Percentiles rank a stretch among this genome's conserved stretches.
Conservation (phyloP, 805 yeast species). For the Zygotorulaspora florentina region DNA sequence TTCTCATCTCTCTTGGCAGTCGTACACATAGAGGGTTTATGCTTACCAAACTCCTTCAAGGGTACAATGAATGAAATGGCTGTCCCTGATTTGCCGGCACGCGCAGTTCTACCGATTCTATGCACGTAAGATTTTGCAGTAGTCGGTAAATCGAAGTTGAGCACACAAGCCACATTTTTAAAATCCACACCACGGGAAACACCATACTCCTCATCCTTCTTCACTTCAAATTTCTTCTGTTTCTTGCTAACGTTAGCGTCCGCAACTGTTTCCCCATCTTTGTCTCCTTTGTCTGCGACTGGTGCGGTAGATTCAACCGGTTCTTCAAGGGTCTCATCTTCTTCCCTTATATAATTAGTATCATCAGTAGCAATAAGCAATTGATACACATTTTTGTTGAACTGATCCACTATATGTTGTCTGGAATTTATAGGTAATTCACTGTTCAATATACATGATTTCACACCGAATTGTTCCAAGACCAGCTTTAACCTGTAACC, state of each 20-base stretch:
- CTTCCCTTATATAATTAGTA: conserved; percentile 53
- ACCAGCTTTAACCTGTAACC: conserved; percentile 89
- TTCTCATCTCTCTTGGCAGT: conserved; percentile 83
- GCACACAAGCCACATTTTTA: conserved; percentile 91
- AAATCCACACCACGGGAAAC: conserved; percentile 97
- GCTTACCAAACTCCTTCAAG: conserved; percentile 78
- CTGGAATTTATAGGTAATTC: conserved; percentile 92
- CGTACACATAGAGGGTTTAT: conserved; percentile 68
- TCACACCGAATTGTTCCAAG: conserved; percentile 90
- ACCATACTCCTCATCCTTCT: conserved; percentile 75
- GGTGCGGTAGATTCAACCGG: conserved; percentile 12
- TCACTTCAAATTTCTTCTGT: conserved; percentile 28
- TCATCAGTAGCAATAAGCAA: conserved; percentile 95
- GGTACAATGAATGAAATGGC: conserved; percentile 90
- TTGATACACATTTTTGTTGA: conserved; percentile 82
- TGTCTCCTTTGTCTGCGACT: conserved; percentile 3
- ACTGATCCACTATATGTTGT: conserved; percentile 91
- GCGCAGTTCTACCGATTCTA: conserved; percentile 94
- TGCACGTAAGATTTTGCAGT: conserved; percentile 87
- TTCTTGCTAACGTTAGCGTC: conserved; percentile 25
- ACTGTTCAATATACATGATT: conserved; percentile 81
- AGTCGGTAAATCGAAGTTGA: conserved; percentile 90
- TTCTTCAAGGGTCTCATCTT: conserved; percentile 36
- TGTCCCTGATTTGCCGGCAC: conserved; percentile 95
- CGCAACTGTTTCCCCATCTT: conserved; percentile 17